Conservation (phyloP, 2,329 filamentous ascomycete species). For the Scedosporium aurantiacum region DNA sequence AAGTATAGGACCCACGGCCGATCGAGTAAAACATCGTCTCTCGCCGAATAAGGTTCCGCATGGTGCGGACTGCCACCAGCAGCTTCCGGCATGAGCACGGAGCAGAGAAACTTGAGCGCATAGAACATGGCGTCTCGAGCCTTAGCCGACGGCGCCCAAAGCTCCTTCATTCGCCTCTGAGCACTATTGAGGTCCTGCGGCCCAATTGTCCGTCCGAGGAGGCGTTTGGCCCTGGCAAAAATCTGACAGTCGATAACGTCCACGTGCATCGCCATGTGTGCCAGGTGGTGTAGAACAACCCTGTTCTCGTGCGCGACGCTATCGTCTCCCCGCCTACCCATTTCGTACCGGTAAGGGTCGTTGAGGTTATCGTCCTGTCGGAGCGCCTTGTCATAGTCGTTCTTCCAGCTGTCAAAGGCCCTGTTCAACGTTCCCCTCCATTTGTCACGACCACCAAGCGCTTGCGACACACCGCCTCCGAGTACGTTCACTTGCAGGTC, state of each 20-base stretch:
- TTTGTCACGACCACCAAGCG: constrained; percentile 77
- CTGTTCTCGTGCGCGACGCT: constrained; percentile 71
- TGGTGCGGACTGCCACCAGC: constrained; percentile 17
- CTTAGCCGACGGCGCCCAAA: constrained; percentile 79
- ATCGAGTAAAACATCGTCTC: constrained; percentile 82
- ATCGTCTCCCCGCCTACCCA: constrained; percentile 50
- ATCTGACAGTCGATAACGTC: constrained; percentile 98
- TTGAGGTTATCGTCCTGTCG: constrained; percentile 42
- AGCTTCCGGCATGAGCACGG: constrained; percentile 60
- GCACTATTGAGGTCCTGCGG: constrained; percentile 70
- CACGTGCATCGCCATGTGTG: constrained; percentile 96
- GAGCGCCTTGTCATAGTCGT: constrained; percentile 76
- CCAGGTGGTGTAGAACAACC: constrained; percentile 82
- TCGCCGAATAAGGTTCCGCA: constrained; percentile 56
- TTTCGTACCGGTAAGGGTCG: constrained; percentile 43
- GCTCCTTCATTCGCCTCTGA: constrained; percentile 72
- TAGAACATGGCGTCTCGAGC: constrained; percentile 90
- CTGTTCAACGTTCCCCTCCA: constrained; percentile 78
- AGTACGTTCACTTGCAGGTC: constrained; percentile 87
- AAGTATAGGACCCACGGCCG: constrained; percentile 95
- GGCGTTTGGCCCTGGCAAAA: constrained; percentile 74
- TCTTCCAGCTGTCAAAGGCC: constrained; percentile 90
- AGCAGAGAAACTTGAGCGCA: constrained; percentile 75
- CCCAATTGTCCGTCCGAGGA: constrained; percentile 78
- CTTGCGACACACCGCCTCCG: constrained; percentile 58